Conservation (phyloP, 495 filamentous ascomycete species). For the Penicillium desertorum region DNA sequence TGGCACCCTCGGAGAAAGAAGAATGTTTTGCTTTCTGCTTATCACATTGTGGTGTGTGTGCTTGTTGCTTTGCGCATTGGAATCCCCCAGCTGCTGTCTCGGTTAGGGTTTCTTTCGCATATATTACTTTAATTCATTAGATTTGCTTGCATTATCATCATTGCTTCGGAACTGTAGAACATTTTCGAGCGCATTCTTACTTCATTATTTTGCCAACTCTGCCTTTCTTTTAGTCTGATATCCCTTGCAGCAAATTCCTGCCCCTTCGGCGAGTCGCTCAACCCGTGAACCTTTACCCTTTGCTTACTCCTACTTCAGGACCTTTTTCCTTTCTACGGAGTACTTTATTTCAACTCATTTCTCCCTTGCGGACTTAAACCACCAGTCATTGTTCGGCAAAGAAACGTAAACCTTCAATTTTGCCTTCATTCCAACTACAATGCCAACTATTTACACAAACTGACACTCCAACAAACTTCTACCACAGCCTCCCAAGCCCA, state of each 20-base stretch:
- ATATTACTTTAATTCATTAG: conserved; percentile 36
- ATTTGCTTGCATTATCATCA: conserved; percentile 9
- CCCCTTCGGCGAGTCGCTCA: too few species aligned
- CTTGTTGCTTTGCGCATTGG: conserved; percentile 27
- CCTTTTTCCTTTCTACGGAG: too few species aligned
- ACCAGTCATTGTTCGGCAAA: not conserved
- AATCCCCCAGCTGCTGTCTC: conserved; percentile 26
- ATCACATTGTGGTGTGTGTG: conserved; percentile 17
- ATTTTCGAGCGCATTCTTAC: too few species aligned
- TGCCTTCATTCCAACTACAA: not conserved
- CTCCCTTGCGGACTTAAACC: too few species aligned
- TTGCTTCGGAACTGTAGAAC: not conserved
- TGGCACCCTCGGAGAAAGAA: conserved; percentile 43
- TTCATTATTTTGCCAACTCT: too few species aligned
- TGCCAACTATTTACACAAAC: not conserved
- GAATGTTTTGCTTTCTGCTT: conserved; percentile 31
- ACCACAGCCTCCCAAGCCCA: conserved; percentile 12
- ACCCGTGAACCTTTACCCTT: too few species aligned
- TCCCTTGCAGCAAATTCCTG: too few species aligned
- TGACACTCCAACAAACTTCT: not conserved
- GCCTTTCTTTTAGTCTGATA: too few species aligned
- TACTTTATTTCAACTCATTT: too few species aligned
- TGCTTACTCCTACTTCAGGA: too few species aligned
- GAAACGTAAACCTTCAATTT: not conserved
- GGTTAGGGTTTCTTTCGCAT: conserved; percentile 17